Evolutionary conservation across 495 filamentous ascomycete genomes (phyloP), one percentile per base, ranked within the genome.

Genomic region (Amphirosellinia nigrospora): DNA sequence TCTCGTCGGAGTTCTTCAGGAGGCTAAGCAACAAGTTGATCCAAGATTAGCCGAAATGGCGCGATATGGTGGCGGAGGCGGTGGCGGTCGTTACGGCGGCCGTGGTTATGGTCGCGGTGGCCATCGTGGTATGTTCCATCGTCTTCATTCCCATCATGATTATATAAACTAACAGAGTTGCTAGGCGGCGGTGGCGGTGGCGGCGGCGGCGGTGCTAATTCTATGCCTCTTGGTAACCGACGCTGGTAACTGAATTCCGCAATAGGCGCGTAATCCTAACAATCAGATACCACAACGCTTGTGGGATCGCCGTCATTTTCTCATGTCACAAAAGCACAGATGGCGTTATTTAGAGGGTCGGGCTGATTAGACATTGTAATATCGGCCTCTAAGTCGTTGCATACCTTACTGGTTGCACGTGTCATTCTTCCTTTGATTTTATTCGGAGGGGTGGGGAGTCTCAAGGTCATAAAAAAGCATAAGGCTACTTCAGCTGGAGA

Each of bases 11-110:
- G 92, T 99, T 72, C 92, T 99, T 73, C 91, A 90, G 73, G 96
- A 99, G 82, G 94, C 96, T 71, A 99, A 99, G 86, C 96, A 99
- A 84, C 93, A 97, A 82, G 94, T 99, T 81, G 96, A 98, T 77
- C 96, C 96, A 75, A 89, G 93, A 82, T 91, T 99, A 69, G 88
- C 89, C 70, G 96, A 99, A 85, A 98, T 98, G 96, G 90, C 90
- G 66, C 93, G 96, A 79, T 97, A 94, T 81, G 85, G 92, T 77
- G 93, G 94, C 70, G 93, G 94, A 62, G 94, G 95, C 72, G 92
- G 94, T 64, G 86, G 91, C 71, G 87, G 89, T 73, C 87, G 89
- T 66, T 87, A 87, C 71, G 89, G 92, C 70, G 75, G 76, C 68
- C 72, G 76, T 70, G 85, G 91, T 65, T 84, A 87, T 76, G 82